A percentile compares a stretch with the other conserved stretches of the same genome.
Evolutionary conservation across 805 yeast species (phyloP).

Genomic region (Yamadazyma philogaea): DNA sequence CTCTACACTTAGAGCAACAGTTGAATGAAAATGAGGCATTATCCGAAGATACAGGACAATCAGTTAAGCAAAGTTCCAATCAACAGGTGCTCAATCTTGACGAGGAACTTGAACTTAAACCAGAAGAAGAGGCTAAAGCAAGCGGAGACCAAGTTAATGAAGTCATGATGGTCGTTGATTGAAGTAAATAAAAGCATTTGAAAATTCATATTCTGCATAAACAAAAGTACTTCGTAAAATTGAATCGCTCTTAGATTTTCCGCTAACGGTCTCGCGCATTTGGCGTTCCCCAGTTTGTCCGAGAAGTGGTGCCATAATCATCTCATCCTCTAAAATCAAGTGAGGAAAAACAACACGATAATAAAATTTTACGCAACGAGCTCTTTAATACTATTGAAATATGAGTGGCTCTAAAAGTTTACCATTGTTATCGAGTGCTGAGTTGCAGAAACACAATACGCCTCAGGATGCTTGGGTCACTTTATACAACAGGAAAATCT

Average conservation of each 20-base stretch:
- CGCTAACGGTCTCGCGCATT: too few species aligned
- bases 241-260: neutral
- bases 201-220: neutral
- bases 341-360: slow-evolving; percentile 3
- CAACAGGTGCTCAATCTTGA: slow-evolving; percentile 2
- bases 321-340: slow-evolving; percentile 4
- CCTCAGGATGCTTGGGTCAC: slow-evolving; percentile 75
- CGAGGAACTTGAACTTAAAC: slow-evolving; percentile 4
- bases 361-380: neutral
- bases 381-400: slow-evolving; percentile 5
- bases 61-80: neutral
- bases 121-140: neutral
- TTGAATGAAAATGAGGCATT: slow-evolving; percentile 18
- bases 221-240: neutral
- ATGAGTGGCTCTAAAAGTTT: slow-evolving; percentile 24
- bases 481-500: slow-evolving; percentile 72
- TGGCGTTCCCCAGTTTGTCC: neutral
- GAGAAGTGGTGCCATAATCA: neutral
- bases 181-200: neutral
- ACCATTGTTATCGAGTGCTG: slow-evolving; percentile 58
- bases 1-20: slow-evolving; percentile 69
- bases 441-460: slow-evolving; percentile 52
- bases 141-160: neutral
- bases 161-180: neutral
- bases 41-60: neutral